A percentile compares a stretch with the other conserved stretches of the same genome.
These are phyloP conservation scores for Orychophragmus violaceus DNA, from an alignment of 345 rosid species.

Conservation along the genomic window DNA sequence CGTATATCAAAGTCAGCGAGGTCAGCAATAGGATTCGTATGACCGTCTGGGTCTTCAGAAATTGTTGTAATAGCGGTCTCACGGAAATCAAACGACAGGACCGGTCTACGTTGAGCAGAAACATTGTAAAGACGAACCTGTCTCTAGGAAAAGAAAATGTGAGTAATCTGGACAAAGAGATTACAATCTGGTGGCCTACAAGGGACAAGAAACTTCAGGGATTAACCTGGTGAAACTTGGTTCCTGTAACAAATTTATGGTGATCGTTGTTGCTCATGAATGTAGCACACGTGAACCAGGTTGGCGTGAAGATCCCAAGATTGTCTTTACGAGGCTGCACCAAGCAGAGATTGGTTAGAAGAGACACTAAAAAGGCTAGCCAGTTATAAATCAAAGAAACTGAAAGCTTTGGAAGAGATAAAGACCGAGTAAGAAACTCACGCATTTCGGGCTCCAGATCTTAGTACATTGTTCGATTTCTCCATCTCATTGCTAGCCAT, in stretches of 20 bases:
- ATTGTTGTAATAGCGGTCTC: conserved; percentile 70
- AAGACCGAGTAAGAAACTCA: conserved; percentile 29
- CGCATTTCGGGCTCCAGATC: conserved; percentile 50
- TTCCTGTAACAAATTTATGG: no score
- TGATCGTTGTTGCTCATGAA: no score
- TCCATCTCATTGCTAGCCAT: no score
- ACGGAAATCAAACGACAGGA: conserved; percentile 71
- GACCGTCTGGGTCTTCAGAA: conserved; percentile 66
- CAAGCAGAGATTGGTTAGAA: neutral
- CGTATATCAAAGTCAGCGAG: no score
- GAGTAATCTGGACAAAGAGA: neutral
- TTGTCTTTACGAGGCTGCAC: conserved; percentile 71
- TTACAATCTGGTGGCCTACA: neutral
- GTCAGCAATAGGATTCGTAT: no score
- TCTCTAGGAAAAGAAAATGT: neutral
- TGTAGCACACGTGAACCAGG: no score
- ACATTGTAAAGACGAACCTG: no score
- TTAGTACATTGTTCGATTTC: conserved; percentile 44
- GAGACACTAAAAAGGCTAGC: neutral
- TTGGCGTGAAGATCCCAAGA: conserved; percentile 89
- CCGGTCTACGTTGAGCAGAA: no score
- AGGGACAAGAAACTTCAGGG: no score
- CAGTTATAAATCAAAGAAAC: no score
- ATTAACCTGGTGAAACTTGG: no score
- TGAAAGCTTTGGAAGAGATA: neutral